Conservation (phyloP, 768 basidiomycete species). For the Calvatia gigantea region DNA sequence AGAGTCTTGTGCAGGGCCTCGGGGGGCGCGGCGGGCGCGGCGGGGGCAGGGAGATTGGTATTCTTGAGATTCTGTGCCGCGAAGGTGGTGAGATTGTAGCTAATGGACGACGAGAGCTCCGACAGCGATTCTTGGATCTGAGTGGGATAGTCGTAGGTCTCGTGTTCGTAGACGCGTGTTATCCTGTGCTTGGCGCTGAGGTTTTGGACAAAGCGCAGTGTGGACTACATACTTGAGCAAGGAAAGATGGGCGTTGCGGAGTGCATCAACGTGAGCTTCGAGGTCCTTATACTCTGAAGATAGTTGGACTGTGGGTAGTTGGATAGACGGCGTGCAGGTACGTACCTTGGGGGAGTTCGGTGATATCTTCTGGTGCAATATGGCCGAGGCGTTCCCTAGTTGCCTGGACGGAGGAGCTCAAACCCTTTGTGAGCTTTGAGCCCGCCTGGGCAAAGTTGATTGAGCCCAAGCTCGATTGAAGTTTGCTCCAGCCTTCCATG, state of each 20-base stretch:
- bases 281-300: conserved; percentile 92
- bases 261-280: conserved; percentile 91
- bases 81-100: conserved; percentile 75
- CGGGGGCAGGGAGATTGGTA: conserved; percentile 77
- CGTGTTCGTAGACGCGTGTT: conserved; percentile 83
- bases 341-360: conserved; percentile 87
- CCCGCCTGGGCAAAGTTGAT: conserved; percentile 77
- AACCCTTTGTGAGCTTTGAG: conserved; percentile 72
- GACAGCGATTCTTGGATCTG: conserved; percentile 81
- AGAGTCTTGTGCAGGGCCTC: conserved; percentile 88
- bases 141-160: conserved; percentile 87
- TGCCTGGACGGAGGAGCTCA: conserved; percentile 81
- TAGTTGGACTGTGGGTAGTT: neutral
- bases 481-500: conserved; percentile 67
- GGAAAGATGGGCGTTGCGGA: conserved; percentile 70
- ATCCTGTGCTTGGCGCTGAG: conserved; percentile 46
- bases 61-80: conserved; percentile 88
- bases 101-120: conserved; percentile 69
- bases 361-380: conserved; percentile 88
- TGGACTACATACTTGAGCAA: conserved; percentile 67
- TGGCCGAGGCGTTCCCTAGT: conserved; percentile 87
- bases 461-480: conserved; percentile 56
- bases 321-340: neutral
- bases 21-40: conserved; percentile 49
- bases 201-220: neutral